Conservation (phyloP, 140 eudicot species). For the Bidens hawaiensis region DNA sequence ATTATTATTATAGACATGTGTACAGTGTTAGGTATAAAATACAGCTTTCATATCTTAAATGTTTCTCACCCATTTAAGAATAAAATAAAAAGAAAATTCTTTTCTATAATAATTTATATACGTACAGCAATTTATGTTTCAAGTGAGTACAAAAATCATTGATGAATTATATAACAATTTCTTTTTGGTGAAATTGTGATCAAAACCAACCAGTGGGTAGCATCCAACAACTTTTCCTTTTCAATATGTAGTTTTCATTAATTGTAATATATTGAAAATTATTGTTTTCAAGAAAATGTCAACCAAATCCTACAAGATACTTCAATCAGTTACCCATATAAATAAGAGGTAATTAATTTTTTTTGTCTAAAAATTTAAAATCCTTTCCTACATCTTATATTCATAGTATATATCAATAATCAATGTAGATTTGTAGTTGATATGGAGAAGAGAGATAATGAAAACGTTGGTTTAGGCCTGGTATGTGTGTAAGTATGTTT, state of each 20-base stretch:
- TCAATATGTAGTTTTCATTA: conserved; percentile 21
- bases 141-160: conserved; percentile 13
- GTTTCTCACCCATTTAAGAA: conserved; percentile 24
- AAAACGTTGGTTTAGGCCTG: too few species aligned
- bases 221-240: conserved; percentile 22
- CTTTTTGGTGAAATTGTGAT: conserved; percentile 15
- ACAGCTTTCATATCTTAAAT: conserved; percentile 15
- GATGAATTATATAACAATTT: conserved; percentile 5
- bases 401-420: too few species aligned
- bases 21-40: conserved; percentile 22
- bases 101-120: neutral
- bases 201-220: conserved; percentile 19
- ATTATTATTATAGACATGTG: neutral
- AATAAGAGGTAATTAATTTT: neutral
- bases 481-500: too few species aligned
- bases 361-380: neutral
- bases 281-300: neutral
- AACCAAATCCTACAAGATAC: neutral
- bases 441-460: too few species aligned
- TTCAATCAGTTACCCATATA: too few species aligned
- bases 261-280: neutral
- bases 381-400: too few species aligned
- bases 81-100: conserved; percentile 1
- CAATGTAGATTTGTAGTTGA: neutral
- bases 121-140: conserved; percentile 24